Evolutionary conservation across 257 asterid genomes (phyloP).

Genomic region (Forsythia suspensa): DNA sequence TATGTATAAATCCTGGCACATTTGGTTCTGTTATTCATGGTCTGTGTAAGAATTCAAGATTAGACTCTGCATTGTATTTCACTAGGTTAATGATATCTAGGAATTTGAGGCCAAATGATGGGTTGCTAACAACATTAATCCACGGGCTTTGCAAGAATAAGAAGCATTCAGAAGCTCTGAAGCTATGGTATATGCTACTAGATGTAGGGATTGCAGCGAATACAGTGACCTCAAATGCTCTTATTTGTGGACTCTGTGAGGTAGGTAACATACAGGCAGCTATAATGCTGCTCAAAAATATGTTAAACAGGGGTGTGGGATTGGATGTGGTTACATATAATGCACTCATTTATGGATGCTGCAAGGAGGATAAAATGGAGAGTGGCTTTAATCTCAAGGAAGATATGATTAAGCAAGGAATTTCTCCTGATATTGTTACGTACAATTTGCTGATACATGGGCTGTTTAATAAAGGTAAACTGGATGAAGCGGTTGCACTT

Average conservation of each 20-base stretch:
- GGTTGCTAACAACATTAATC: conserved; percentile 66
- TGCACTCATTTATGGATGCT: conserved; percentile 66
- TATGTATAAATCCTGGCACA: conserved; percentile 50
- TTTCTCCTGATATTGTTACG: conserved; percentile 54
- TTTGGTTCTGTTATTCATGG: conserved; percentile 46
- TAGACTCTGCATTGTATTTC: conserved; percentile 52
- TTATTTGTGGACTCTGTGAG: conserved; percentile 68
- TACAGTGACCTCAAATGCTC: conserved; percentile 74
- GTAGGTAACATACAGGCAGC: conserved; percentile 62
- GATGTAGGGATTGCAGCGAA: conserved; percentile 55
- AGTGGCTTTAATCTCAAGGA: conserved; percentile 58
- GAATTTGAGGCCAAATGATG: conserved; percentile 58
- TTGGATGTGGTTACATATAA: conserved; percentile 66
- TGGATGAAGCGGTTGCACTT: conserved; percentile 69
- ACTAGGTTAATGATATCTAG: conserved; percentile 56
- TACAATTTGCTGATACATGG: conserved; percentile 60
- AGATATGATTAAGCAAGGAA: conserved; percentile 65
- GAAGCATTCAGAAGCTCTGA: conserved; percentile 68
- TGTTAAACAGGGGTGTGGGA: conserved; percentile 42
- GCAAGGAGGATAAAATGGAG: conserved; percentile 63
- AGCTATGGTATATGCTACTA: conserved; percentile 53
- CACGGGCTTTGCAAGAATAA: conserved; percentile 63
- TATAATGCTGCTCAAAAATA: conserved; percentile 44
- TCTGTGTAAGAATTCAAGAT: conserved; percentile 44
- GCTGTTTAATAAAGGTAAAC: conserved; percentile 50